Evolutionary conservation across 768 basidiomycete species (phyloP), one percentile per base, ranked within the genome.

Genomic region (Tulasnella sp.): DNA sequence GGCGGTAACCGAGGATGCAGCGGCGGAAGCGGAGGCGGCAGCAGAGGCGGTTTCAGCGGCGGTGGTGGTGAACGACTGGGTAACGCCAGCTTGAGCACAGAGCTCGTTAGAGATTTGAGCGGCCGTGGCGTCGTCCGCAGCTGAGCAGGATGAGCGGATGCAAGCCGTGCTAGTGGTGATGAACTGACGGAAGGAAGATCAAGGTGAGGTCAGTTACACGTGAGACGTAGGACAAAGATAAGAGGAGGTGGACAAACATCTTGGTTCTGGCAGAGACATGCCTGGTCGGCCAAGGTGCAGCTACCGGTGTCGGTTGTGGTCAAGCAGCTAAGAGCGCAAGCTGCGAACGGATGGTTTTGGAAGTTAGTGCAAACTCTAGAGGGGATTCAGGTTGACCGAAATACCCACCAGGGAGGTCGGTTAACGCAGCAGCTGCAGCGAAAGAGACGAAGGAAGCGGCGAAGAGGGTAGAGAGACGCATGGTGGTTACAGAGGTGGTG

Each of bases 201-300:
- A 37, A 34, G n/a, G 40, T 3, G 15, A 11, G 14, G 39, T 72
- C 4, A 42, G 71, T 25, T 29, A 25, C 45, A 17, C n/a, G 36
- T 9, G 38, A 19, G n/a, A 9, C 8, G 31, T 15, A 70, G 34
- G 15, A 11, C 6, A 8, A 17, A 6, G 5, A 6, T n/a, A n/a
- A n/a, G n/a, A 37, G 3, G 49, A 3, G 45, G 22, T 17, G n/a
- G 52, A 64, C 42, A 25, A 25, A 72, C 40, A 17, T 40, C 39
- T 67, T 79, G 0, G 80, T 83, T 84, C 11, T 83, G 82, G 86
- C 91, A 92, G 39, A 91, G 83, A 79, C 92, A 93, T 34, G 78
- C 78, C 80, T 86, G 83, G 83, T 92, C 88, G 3, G n/a, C 29
- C 0, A 2, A n/a, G 54, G 5, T n/a, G 83, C 91, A 93, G 77